These are phyloP conservation scores for Grigorovia yakushimaensis DNA, from an alignment of 805 yeast genomes.

Conservation along the genomic window DNA sequence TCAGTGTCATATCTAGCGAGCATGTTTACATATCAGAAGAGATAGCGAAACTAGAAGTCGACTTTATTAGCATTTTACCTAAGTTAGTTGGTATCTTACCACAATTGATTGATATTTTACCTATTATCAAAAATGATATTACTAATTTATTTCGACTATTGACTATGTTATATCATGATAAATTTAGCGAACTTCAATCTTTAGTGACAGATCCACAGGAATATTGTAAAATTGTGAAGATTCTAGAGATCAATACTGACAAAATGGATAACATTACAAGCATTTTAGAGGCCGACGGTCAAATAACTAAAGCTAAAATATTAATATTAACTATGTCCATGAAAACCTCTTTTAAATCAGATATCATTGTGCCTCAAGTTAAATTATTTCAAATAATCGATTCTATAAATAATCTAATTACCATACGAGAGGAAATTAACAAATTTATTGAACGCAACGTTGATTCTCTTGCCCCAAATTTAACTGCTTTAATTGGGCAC, in stretches of 20 bases:
- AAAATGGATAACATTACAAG: constrained; percentile 16
- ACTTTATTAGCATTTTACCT: constrained; percentile 31
- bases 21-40: neutral
- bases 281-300: constrained; percentile 27
- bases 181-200: constrained; percentile 64
- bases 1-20: neutral
- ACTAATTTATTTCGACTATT: constrained; percentile 38
- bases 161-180: constrained; percentile 42
- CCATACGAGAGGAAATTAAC: constrained; percentile 36
- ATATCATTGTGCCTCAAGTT: constrained; percentile 26
- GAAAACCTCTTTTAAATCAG: constrained; percentile 34
- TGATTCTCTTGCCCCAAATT: constrained; percentile 65
- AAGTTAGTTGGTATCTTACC: constrained; percentile 36
- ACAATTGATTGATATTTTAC: constrained; percentile 44
- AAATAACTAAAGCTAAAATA: constrained; percentile 53
- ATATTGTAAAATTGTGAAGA: constrained; percentile 43
- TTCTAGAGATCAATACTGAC: constrained; percentile 39
- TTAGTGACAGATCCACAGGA: constrained; percentile 53
- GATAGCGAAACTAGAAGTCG: neutral
- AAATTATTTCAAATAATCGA: constrained; percentile 33
- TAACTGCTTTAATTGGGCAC: constrained; percentile 63
- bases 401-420: constrained; percentile 37
- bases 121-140: constrained; percentile 48
- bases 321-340: constrained; percentile 70
- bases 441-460: constrained; percentile 48